Percentiles rank a stretch among this genome's conserved stretches.
These are phyloP conservation scores for Yarrowia divulgata DNA, from an alignment of 805 yeast genomes.

Conservation along the genomic window DNA sequence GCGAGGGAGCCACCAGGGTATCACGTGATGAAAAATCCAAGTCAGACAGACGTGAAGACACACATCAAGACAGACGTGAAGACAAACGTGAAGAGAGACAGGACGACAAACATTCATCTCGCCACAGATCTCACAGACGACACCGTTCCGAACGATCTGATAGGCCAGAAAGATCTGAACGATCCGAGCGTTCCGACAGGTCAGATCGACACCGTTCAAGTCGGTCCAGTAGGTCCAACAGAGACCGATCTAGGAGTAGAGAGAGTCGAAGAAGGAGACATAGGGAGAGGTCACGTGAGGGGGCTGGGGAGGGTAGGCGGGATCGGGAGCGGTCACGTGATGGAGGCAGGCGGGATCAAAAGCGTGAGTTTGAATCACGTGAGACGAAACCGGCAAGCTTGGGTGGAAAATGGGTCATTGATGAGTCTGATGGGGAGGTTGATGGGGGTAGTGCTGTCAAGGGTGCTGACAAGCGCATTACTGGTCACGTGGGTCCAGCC, in stretches of 20 bases:
- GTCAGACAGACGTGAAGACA: neutral
- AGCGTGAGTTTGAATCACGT: neutral
- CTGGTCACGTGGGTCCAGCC: neutral
- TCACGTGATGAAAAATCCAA: neutral
- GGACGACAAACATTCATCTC: neutral
- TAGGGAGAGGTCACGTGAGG: neutral
- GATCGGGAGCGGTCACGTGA: conserved; percentile 5
- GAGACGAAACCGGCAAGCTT: neutral
- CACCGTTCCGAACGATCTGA: conserved; percentile 4
- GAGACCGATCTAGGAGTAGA: conserved; percentile 17
- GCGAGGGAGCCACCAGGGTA: too few relatives aligned
- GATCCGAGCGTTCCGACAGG: neutral
- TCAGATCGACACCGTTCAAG: neutral
- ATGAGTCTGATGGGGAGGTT: conserved; percentile 7
- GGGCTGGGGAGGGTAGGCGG: neutral
- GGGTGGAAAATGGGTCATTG: conserved; percentile 25
- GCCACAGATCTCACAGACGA: conserved; percentile 17
- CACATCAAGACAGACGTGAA: neutral
- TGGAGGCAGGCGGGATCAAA: neutral
- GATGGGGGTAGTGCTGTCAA: neutral
- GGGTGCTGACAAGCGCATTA: too few relatives aligned
- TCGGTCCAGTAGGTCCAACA: neutral
- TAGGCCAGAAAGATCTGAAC: neutral
- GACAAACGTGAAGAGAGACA: neutral
- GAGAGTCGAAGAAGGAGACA: conserved; percentile 8